Base-by-base conservation (phyloP, 371 early-diverging fungal genomes). In the Rhizopus microsporus region DNA sequence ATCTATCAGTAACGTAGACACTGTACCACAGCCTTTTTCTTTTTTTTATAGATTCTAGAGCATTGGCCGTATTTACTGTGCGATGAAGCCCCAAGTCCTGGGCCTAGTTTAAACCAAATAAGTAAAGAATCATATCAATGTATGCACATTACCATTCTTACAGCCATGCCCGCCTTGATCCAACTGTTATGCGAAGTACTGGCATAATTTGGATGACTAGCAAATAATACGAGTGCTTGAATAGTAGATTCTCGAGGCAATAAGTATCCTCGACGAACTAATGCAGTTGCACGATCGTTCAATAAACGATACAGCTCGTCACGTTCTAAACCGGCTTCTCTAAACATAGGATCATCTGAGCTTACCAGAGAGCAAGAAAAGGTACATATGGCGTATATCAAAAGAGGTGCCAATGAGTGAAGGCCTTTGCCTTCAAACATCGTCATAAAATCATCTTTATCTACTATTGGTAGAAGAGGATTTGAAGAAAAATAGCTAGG, bases 81-180 rank as follows among this genome's bases (percentile, higher is more conserved):
- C 72, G 64, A 59, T 75, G 75, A 9, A 72, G 54, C 23, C 75
- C 72, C 15, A 75, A 44, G 12, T 75, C 75, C 50, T 75, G 75
- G 5, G 72, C 75, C 68, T 62, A 56, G 29, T 29, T 29, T 47
- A 9, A 17, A 32, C 7, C 23, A 6, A 42, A 34, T 3, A 42
- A 29, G 15, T 39, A 32, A 12, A 57, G 8, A 13, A n/a, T 7
- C 15, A 29, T 13, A 54, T 2, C 43, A 3, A n/a, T 40, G 30
- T 16, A 7, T 3, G 17, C 13, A 38, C 15, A 53, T 50, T 66
- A 71, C 71, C 79, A 78, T 75, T 51, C 79, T 61, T 5, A 78
- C 70, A 4, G 76, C 79, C 79, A 75, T 75, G 12, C 79, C 79
- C 13, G 72, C 72, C 15, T 65, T 48, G 31, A 78, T 69, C 79